Evolutionary conservation across 73 alveolate genomes (phyloP), one percentile per base, ranked within the genome.

Genomic region (Tetrahymena thermophila): DNA sequence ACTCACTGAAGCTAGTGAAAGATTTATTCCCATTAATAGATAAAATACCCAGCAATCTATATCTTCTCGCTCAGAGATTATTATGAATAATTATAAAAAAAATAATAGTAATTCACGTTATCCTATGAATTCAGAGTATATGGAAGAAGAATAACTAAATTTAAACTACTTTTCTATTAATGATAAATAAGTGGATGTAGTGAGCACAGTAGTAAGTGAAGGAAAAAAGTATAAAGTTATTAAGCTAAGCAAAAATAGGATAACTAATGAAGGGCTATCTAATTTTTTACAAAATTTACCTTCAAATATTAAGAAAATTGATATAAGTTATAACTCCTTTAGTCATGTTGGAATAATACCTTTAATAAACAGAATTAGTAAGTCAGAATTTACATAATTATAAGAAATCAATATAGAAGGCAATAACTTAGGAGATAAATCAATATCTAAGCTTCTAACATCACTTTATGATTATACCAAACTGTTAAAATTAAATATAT

Each of bases 351-450:
- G 89, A 21, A 28, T 71, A 1, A 31, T 71, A 19, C 89, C 89
- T 25, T 25, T 71, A 0, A 71, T n/a, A 4, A 71, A 5, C 7
- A 71, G 89, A 31, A 71, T 71, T 8, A 71, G 89, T 19, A 71
- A 71, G 4, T 19, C 23, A 4, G 35, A n/a, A 71, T 71, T 71
- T 71, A 71, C 38, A 1, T 19, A 71, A 11, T 71, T 71, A 31
- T 10, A 71, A 19, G 95, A 95, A 85, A 34, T 95, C 1, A 95
- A 85, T 35, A 35, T 95, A 34, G 97, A 95, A 38, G 94, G 85
- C 15, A 95, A 95, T 50, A 42, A 35, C 37, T 50, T 95, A 35
- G 95, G 95, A 42, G 97, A 95, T 56, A 25, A 31, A 13, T 94
- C 95, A n/a, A 85, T 95, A 50, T 55, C 58, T 4, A 43, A 35